Evolutionary conservation across 2,329 filamentous ascomycete species (phyloP).

Genomic region (Rutstroemia sp.): DNA sequence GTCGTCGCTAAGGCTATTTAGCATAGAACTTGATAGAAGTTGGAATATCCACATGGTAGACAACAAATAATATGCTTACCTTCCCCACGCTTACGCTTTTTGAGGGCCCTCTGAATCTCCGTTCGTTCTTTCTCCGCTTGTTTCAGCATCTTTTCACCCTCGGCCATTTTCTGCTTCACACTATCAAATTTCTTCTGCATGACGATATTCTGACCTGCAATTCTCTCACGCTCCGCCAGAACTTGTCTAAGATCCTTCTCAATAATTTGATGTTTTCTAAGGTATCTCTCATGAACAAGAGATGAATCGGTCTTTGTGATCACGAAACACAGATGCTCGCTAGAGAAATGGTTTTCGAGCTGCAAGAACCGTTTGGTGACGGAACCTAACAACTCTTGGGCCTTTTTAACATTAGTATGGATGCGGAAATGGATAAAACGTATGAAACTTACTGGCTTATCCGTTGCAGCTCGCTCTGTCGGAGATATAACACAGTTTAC

Average conservation of each 20-base stretch:
- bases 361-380: slow-evolving; percentile 11
- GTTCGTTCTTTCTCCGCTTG: background rate
- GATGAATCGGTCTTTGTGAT: slow-evolving; percentile 13
- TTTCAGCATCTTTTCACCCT: background rate
- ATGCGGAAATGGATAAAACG: no score
- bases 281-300: slow-evolving; percentile 8
- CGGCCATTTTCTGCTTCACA: background rate
- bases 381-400: slow-evolving; percentile 17
- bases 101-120: background rate
- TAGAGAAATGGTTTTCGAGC: slow-evolving; percentile 15
- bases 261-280: slow-evolving; percentile 7
- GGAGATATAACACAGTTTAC: slow-evolving; percentile 16
- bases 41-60: no score
- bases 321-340: slow-evolving; percentile 17
- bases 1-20: no score
- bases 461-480: slow-evolving; percentile 8
- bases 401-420: background rate
- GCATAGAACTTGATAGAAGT: no score
- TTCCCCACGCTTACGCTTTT: background rate
- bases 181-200: background rate
- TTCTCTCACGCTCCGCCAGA: background rate
- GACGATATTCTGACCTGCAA: no score
- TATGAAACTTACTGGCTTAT: slow-evolving; percentile 5
- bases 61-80: background rate
- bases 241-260: background rate